phyloP scores from a whole-genome alignment of 2,329 filamentous ascomycete species.

The Sporothrix variecibatus region DNA sequence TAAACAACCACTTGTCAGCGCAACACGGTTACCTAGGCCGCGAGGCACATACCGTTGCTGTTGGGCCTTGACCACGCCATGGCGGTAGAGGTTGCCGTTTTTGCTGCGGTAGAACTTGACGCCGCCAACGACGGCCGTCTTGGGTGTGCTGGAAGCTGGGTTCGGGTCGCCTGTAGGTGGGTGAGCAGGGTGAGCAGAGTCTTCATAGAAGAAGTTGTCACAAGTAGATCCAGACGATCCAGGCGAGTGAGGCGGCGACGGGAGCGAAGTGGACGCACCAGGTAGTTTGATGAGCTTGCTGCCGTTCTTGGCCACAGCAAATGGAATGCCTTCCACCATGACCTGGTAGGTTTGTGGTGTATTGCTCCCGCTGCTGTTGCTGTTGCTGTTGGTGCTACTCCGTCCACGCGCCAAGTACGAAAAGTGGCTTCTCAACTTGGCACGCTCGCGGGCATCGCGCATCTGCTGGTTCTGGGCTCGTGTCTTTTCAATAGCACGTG shows the following conservation, averaged over 20 bases:
- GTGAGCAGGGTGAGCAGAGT: constrained; percentile 35
- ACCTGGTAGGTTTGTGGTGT: constrained; percentile 58
- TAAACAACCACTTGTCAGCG: constrained; percentile 41
- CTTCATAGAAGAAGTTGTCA: constrained; percentile 26
- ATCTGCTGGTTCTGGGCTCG: constrained; percentile 57
- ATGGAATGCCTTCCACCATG: constrained; percentile 69
- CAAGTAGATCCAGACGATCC: neutral
- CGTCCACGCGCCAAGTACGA: constrained; percentile 39
- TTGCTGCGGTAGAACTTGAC: constrained; percentile 85
- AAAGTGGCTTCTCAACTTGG: constrained; percentile 55
- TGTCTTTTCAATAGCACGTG: constrained; percentile 72
- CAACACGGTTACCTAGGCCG: constrained; percentile 30
- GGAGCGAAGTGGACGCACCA: constrained; percentile 54
- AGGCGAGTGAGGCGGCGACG: neutral
- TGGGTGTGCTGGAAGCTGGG: constrained; percentile 69
- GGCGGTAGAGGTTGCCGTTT: constrained; percentile 80
- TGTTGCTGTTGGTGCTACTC: constrained; percentile 31
- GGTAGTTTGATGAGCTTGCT: constrained; percentile 77
- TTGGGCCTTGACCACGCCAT: constrained; percentile 67
- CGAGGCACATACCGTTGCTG: constrained; percentile 69
- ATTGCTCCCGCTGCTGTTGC: constrained; percentile 33
- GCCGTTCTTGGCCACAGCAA: constrained; percentile 72
- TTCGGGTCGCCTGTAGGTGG: constrained; percentile 56
- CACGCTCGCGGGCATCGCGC: constrained; percentile 60
- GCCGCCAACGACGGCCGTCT: constrained; percentile 69